Conservation (phyloP, 2,329 filamentous ascomycete genomes). For the Aspergillus latus region DNA sequence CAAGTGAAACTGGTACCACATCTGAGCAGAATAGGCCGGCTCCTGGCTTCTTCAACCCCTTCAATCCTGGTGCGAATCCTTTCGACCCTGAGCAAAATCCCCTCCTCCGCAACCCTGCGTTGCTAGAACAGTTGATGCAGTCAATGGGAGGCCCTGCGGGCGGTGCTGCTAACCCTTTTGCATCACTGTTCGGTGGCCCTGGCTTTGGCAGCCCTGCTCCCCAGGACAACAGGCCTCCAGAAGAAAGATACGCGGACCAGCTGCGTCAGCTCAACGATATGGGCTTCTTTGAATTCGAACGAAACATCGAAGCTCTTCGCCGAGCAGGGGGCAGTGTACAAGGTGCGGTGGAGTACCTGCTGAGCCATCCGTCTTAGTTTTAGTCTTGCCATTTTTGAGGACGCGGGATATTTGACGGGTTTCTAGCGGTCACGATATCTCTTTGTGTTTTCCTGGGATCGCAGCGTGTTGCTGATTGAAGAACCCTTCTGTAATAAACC, state of each 20-base stretch:
- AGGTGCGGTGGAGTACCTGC: slow-evolving; percentile 58
- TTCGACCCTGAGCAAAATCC: slow-evolving; percentile 53
- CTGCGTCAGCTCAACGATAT: slow-evolving; percentile 94
- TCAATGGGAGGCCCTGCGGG: slow-evolving; percentile 43
- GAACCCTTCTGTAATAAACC: slow-evolving; percentile 4
- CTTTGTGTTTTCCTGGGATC: slow-evolving; percentile 1
- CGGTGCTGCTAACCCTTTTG: slow-evolving; percentile 46
- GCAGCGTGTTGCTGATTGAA: neutral
- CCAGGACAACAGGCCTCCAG: slow-evolving; percentile 80
- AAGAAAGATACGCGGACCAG: slow-evolving; percentile 89
- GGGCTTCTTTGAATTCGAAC: slow-evolving; percentile 96
- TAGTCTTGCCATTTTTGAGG: neutral
- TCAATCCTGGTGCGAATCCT: slow-evolving; percentile 41
- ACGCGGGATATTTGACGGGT: slow-evolving; percentile 2
- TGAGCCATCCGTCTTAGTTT: slow-evolving; percentile 34
- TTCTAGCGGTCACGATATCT: slow-evolving; percentile 3
- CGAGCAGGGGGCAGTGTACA: slow-evolving; percentile 91
- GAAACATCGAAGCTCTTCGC: slow-evolving; percentile 83
- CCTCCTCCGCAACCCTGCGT: slow-evolving; percentile 59
- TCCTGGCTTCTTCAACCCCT: slow-evolving; percentile 30
- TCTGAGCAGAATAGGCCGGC: slow-evolving; percentile 34
- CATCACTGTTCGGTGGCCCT: slow-evolving; percentile 53
- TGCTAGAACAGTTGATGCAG: slow-evolving; percentile 59
- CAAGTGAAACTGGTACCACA: slow-evolving; percentile 28
- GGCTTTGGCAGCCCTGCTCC: slow-evolving; percentile 53